Conservation (phyloP, 345 rosid species). For the Noccaea bulbosa region DNA sequence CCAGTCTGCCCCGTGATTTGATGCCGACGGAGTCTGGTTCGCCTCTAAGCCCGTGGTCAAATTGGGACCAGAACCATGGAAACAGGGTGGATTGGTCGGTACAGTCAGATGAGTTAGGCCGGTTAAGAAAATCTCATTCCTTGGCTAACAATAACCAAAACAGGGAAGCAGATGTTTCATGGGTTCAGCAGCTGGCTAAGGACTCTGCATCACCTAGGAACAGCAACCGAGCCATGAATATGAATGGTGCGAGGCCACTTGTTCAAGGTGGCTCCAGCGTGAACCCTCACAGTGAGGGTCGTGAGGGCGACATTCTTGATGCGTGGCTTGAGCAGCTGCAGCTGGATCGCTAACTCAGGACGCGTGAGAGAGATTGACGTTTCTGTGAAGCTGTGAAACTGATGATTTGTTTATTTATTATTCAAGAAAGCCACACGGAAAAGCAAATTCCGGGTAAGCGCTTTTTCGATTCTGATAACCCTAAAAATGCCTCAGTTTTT, state of each 20-base stretch:
- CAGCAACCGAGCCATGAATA: constrained; percentile 43
- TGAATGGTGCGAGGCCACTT: constrained; percentile 44
- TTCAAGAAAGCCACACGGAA: constrained; percentile 35
- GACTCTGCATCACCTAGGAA: constrained; percentile 70
- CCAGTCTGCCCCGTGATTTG: constrained; percentile 47
- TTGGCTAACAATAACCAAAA: constrained; percentile 50
- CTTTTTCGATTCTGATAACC: constrained; percentile 36
- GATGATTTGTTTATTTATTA: constrained; percentile 45
- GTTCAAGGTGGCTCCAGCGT: constrained; percentile 46
- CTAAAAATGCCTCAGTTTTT: constrained; percentile 37
- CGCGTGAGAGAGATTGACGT: constrained; percentile 51
- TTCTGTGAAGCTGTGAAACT: constrained; percentile 44
- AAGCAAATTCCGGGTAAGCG: constrained; percentile 38
- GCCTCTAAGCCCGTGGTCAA: constrained; percentile 73
- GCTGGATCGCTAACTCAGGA: constrained; percentile 73
- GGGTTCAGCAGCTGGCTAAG: constrained; percentile 80
- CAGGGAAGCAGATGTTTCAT: constrained; percentile 77
- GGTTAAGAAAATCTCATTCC: constrained; percentile 56
- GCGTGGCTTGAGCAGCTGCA: constrained; percentile 84
- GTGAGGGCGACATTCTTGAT: constrained; percentile 61
- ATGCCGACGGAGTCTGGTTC: constrained; percentile 51
- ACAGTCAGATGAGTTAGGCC: constrained; percentile 58
- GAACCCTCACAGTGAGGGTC: constrained; percentile 38
- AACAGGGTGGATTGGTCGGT: constrained; percentile 68
- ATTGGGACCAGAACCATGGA: constrained; percentile 81